phyloP scores from a whole-genome alignment of 2,329 filamentous ascomycete species.

The Botrytis fragariae region DNA sequence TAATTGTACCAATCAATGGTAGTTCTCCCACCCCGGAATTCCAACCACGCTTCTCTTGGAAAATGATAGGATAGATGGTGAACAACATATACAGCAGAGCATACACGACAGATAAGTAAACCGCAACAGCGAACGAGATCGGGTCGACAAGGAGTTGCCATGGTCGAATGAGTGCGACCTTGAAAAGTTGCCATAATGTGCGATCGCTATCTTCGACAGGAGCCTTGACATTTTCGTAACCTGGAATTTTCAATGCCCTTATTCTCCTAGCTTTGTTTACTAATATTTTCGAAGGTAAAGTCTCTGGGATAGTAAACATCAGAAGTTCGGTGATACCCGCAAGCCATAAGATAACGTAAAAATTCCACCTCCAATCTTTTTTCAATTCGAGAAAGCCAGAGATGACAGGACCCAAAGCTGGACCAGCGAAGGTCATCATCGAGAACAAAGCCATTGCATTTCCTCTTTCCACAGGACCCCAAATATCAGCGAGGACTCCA shows the following conservation, averaged over 20 bases:
- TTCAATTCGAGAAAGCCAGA: constrained; percentile 56
- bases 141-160: constrained; percentile 88
- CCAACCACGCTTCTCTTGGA: constrained; percentile 43
- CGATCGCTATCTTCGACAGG: constrained; percentile 62
- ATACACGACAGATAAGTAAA: constrained; percentile 67
- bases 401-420: constrained; percentile 47
- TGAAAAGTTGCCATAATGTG: constrained; percentile 56
- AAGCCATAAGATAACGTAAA: constrained; percentile 49
- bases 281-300: constrained; percentile 51
- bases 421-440: constrained; percentile 59
- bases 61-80: constrained; percentile 36
- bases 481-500: constrained; percentile 62
- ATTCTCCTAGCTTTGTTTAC: constrained; percentile 54
- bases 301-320: constrained; percentile 60
- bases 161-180: constrained; percentile 78
- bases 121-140: constrained; percentile 76
- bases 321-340: constrained; percentile 42
- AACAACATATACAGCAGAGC: constrained; percentile 36
- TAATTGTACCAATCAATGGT: constrained; percentile 63
- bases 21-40: constrained; percentile 55
- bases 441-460: constrained; percentile 63
- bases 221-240: constrained; percentile 52
- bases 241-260: constrained; percentile 47
- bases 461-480: constrained; percentile 52
- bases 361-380: constrained; percentile 52